A percentile compares a stretch with the other conserved stretches of the same genome.
Conservation (phyloP, 2,329 filamentous ascomycete species). For the Cladophialophora immunda region DNA sequence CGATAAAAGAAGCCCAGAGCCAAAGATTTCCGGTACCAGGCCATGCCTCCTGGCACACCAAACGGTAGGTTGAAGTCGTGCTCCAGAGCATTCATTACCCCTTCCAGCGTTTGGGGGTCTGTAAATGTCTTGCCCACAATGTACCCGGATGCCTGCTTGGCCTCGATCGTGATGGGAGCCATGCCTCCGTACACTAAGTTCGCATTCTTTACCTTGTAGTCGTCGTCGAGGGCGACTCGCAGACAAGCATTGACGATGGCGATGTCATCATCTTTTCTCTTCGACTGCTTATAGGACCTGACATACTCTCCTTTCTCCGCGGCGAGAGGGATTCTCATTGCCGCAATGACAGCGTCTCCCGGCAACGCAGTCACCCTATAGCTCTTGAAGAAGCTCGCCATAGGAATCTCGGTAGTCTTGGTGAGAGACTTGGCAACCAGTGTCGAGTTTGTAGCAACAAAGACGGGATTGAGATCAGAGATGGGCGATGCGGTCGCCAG, state of each 20-base stretch:
- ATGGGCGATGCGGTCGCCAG: constrained; percentile 94
- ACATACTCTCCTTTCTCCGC: constrained; percentile 81
- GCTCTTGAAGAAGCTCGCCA: constrained; percentile 90
- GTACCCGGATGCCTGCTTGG: constrained; percentile 78
- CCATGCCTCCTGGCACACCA: constrained; percentile 95
- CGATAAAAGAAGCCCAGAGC: constrained; percentile 96
- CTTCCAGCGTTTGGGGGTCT: constrained; percentile 84
- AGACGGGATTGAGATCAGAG: constrained; percentile 92
- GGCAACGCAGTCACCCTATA: constrained; percentile 86
- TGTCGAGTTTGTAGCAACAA: constrained; percentile 85
- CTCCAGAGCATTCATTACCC: constrained; percentile 87
- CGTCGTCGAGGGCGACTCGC: constrained; percentile 74
- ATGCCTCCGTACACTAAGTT: constrained; percentile 94
- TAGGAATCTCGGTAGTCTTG: constrained; percentile 83
- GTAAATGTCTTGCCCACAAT: constrained; percentile 81
- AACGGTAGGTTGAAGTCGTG: constrained; percentile 88
- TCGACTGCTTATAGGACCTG: constrained; percentile 92
- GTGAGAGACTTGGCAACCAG: constrained; percentile 80
- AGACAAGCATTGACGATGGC: constrained; percentile 93
- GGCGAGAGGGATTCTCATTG: constrained; percentile 83
- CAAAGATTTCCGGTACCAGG: constrained; percentile 89
- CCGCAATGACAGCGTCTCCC: constrained; percentile 82
- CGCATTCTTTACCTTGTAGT: constrained; percentile 74
- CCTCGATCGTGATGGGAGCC: constrained; percentile 89
- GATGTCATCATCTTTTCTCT: constrained; percentile 97